A percentile compares a stretch with the other conserved stretches of the same genome.
These are phyloP conservation scores for Neohortaea acidophila DNA, from an alignment of 495 filamentous ascomycete genomes.

Conservation along the genomic window DNA sequence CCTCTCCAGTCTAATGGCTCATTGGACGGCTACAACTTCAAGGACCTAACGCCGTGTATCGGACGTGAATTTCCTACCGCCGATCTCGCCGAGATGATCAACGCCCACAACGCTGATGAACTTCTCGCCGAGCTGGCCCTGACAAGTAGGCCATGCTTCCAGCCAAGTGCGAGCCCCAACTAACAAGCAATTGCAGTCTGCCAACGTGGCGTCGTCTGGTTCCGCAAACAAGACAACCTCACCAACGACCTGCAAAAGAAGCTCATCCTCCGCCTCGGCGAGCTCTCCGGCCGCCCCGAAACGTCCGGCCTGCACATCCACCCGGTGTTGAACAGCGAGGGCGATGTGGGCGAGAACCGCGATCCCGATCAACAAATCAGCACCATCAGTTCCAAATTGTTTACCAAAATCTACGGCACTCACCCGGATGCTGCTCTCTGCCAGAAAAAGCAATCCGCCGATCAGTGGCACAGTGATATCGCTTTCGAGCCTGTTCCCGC, in stretches of 20 bases:
- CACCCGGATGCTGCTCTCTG: not conserved
- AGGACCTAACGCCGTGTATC: constrained; percentile 52
- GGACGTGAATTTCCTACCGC: constrained; percentile 51
- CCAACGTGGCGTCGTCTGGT: constrained; percentile 65
- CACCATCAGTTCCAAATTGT: constrained; percentile 43
- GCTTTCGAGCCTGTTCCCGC: constrained; percentile 25
- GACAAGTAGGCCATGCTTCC: constrained; percentile 32
- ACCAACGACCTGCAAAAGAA: constrained; percentile 53
- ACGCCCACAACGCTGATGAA: constrained; percentile 48
- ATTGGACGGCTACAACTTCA: constrained; percentile 42
- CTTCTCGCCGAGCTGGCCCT: constrained; percentile 50
- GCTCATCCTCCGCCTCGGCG: constrained; percentile 48
- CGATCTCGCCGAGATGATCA: constrained; percentile 15
- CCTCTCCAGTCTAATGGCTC: constrained; percentile 24
- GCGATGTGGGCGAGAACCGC: constrained; percentile 34
- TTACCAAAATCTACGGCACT: constrained; percentile 2
- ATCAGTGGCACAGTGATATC: constrained; percentile 24
- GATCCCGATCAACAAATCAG: constrained; percentile 44
- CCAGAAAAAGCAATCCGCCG: constrained; percentile 8
- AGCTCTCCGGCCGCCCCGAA: constrained; percentile 37
- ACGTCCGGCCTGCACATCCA: constrained; percentile 47
- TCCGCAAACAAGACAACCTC: constrained; percentile 52
- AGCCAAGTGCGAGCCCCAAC: not conserved
- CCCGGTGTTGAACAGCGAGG: constrained; percentile 46
- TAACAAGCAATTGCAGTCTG: constrained; percentile 51